Evolutionary conservation across 257 asterid species (phyloP).

Genomic region (Nicotiana undulata): DNA sequence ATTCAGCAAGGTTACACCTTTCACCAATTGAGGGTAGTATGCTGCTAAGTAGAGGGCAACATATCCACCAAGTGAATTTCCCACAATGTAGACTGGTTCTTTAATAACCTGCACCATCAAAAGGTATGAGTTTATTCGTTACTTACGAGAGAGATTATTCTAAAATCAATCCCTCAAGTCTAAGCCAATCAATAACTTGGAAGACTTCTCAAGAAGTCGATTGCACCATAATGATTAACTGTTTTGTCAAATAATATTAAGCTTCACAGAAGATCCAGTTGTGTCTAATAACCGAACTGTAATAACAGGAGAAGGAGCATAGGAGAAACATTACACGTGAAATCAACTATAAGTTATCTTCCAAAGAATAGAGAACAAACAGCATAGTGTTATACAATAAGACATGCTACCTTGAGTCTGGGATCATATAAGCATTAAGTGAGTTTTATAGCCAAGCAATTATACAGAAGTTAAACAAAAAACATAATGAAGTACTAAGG

Average conservation of each 20-base stretch:
- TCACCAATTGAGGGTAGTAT: constrained; percentile 67
- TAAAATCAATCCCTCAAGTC: neutral
- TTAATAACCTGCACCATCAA: constrained; percentile 53
- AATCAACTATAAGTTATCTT: neutral
- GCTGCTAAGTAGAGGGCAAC: constrained; percentile 90
- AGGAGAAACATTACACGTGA: neutral
- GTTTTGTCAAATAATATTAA: neutral
- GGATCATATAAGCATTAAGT: neutral
- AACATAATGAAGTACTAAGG: neutral
- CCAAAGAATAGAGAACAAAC: neutral
- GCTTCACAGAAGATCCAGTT: neutral
- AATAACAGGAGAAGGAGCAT: neutral
- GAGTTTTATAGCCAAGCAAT: neutral
- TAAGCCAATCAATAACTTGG: neutral
- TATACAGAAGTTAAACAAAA: neutral
- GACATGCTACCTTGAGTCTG: neutral
- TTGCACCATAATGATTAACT: neutral
- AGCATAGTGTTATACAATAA: neutral
- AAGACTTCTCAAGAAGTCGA: neutral
- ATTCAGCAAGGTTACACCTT: constrained; percentile 84
- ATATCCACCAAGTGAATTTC: constrained; percentile 93
- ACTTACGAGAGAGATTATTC: neutral
- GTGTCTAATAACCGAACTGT: neutral
- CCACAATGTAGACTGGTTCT: constrained; percentile 90
- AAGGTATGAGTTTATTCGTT: neutral